A percentile compares a stretch with the other conserved stretches of the same genome.
These are phyloP conservation scores for Tetrapisispora fleetii DNA, from an alignment of 805 yeast genomes.

Conservation along the genomic window DNA sequence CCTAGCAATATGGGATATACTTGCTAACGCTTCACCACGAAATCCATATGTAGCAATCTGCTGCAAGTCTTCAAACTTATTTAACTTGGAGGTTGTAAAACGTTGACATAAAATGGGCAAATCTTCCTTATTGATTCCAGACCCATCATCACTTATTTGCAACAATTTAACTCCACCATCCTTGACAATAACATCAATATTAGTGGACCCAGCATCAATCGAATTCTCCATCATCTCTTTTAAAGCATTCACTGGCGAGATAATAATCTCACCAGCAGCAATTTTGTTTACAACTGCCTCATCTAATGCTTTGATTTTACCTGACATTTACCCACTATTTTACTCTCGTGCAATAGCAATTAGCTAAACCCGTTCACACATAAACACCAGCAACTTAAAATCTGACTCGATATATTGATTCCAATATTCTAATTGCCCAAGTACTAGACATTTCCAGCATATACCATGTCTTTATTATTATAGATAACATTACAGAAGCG, in stretches of 20 bases:
- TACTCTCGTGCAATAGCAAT: no score
- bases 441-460: no score
- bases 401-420: no score
- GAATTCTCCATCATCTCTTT: constrained; percentile 90
- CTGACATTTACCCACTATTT: constrained; percentile 4
- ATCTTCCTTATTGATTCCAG: constrained; percentile 68
- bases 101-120: constrained; percentile 75
- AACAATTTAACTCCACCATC: constrained; percentile 87
- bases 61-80: constrained; percentile 63
- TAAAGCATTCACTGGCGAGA: constrained; percentile 88
- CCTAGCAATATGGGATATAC: constrained; percentile 83
- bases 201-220: constrained; percentile 71
- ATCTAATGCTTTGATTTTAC: constrained; percentile 41
- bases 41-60: constrained; percentile 79
- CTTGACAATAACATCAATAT: constrained; percentile 69
- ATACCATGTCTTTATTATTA: no score
- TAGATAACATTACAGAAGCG: no score
- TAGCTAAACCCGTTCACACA: no score
- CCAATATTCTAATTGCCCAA: no score
- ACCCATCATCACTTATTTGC: constrained; percentile 84
- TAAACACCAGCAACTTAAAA: no score
- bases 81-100: constrained; percentile 83
- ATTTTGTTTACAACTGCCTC: constrained; percentile 72
- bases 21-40: constrained; percentile 93
- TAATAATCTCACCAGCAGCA: constrained; percentile 95